Evolutionary conservation across 2,329 filamentous ascomycete species (phyloP), one percentile per base, ranked within the genome.

Genomic region (Zasmidium citrigriseum): DNA sequence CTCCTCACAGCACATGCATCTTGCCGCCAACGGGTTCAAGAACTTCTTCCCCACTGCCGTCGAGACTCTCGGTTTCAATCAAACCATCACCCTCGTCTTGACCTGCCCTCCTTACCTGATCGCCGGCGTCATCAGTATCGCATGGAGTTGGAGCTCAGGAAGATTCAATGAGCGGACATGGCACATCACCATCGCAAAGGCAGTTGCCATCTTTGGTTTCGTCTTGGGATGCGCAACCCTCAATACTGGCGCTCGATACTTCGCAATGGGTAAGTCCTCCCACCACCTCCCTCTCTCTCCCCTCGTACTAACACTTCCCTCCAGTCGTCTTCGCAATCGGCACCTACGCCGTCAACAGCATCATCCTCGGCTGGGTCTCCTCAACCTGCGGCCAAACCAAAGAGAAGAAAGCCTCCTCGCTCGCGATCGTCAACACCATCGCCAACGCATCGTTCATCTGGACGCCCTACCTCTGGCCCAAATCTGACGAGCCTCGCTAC

Each of bases 1-100:
- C 83, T 61, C 83, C 34, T 83, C 84, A 81, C 80, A 83, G 63
- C 83, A 83, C 67, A 80, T 83, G 66, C 81, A 84, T 66, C 70
- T 83, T 12, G 80, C 78, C 1, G 80, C 82, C 1, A 81, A 82
- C 58, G 77, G 78, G 0, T 83, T 83, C 72, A 67, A 81, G 64
- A 78, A 78, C 67, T 79, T 77, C 68, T 79, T 76, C 63, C 67
- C 67, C 2, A 65, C 76, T 3, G 78, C 82, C 12, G 78, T 83
- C 57, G 73, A 78, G 57, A 80, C 79, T 0, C 74, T 83, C 0
- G 78, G 78, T 0, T 83, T 82, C 69, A 75, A 71, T 57, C 51
- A 49, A 11, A 83, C 78, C 1, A 74, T 82, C 49, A 83, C 82
- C 0, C 74, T 84, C 0, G 74, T 81, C 11, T 76, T 84, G 57